phyloP scores from a whole-genome alignment of 2,329 filamentous ascomycete species.

The Penicillium sp. region DNA sequence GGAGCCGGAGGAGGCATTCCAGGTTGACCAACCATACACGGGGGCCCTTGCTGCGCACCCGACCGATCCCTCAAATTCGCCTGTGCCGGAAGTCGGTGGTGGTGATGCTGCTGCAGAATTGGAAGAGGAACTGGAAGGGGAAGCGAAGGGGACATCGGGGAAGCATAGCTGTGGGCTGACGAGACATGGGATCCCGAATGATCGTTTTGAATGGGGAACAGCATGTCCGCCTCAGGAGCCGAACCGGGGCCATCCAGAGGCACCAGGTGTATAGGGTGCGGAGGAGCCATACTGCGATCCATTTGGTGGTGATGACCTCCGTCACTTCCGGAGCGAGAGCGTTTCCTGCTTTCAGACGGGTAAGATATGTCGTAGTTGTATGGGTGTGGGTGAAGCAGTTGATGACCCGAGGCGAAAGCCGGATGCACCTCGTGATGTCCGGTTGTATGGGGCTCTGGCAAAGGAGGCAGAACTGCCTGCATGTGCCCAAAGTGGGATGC shows the following conservation, averaged over 20 bases:
- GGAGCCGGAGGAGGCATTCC: constrained; percentile 85
- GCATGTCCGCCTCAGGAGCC: constrained; percentile 34
- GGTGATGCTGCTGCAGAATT: constrained; percentile 65
- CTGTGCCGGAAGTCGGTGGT: constrained; percentile 76
- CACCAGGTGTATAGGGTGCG: constrained; percentile 33
- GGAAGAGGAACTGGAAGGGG: constrained; percentile 28
- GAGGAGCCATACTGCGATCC: constrained; percentile 22
- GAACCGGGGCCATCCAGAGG: constrained; percentile 32
- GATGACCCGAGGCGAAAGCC: constrained; percentile 32
- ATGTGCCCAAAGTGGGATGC: constrained; percentile 38
- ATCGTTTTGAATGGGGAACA: constrained; percentile 35
- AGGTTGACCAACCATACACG: constrained; percentile 81
- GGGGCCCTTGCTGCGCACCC: constrained; percentile 53
- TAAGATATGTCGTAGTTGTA: constrained; percentile 37
- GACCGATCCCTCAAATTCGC: constrained; percentile 45
- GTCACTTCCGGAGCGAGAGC: constrained; percentile 34
- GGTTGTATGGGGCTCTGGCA: constrained; percentile 29
- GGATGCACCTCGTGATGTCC: constrained; percentile 35
- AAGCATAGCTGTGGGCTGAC: constrained; percentile 36
- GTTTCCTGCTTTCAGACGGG: constrained; percentile 35
- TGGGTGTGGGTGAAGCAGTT: constrained; percentile 39
- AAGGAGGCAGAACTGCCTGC: constrained; percentile 35
- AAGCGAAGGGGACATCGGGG: constrained; percentile 43
- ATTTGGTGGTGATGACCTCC: constrained; percentile 26
- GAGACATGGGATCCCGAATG: constrained; percentile 30